Conservation (phyloP, 805 yeast genomes). For the Ogataea pini region DNA sequence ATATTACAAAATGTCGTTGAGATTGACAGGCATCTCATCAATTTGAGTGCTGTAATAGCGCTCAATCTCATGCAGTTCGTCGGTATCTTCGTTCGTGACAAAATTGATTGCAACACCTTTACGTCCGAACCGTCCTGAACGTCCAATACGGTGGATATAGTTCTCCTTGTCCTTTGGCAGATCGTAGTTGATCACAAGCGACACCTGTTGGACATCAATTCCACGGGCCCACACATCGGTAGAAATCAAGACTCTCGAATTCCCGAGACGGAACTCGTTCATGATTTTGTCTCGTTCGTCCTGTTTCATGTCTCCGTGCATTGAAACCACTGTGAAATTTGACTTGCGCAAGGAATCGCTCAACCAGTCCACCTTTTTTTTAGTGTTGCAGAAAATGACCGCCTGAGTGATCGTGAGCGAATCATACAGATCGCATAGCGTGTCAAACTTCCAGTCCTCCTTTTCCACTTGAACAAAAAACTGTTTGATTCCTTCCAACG, state of each 20-base stretch:
- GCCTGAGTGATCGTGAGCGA: constrained; percentile 96
- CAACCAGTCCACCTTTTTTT: constrained; percentile 89
- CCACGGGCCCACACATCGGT: constrained; percentile 98
- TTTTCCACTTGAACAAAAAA: constrained; percentile 86
- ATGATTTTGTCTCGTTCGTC: constrained; percentile 90
- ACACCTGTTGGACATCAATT: constrained; percentile 96
- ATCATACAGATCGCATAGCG: constrained; percentile 92
- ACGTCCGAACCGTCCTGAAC: constrained; percentile 98
- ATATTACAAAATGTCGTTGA: constrained; percentile 5
- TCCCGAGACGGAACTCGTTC: constrained; percentile 94
- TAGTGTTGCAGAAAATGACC: constrained; percentile 96
- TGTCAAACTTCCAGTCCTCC: constrained; percentile 94
- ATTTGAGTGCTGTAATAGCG: constrained; percentile 86
- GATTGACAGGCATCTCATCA: constrained; percentile 80
- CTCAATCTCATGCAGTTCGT: constrained; percentile 81
- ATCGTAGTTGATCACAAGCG: constrained; percentile 92
- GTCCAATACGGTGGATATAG: constrained; percentile 96
- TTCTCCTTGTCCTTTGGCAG: constrained; percentile 87
- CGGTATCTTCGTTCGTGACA: constrained; percentile 76
- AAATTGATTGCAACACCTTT: constrained; percentile 97
- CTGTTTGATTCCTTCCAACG: constrained; percentile 95
- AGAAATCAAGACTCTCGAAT: constrained; percentile 87
- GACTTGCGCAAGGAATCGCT: constrained; percentile 70
- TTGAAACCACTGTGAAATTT: constrained; percentile 89
- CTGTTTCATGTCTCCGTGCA: constrained; percentile 97